Percentiles rank a stretch among this genome's conserved stretches.
Conservation (phyloP, 345 rosid genomes). For the Bretschneidera sinensis region DNA sequence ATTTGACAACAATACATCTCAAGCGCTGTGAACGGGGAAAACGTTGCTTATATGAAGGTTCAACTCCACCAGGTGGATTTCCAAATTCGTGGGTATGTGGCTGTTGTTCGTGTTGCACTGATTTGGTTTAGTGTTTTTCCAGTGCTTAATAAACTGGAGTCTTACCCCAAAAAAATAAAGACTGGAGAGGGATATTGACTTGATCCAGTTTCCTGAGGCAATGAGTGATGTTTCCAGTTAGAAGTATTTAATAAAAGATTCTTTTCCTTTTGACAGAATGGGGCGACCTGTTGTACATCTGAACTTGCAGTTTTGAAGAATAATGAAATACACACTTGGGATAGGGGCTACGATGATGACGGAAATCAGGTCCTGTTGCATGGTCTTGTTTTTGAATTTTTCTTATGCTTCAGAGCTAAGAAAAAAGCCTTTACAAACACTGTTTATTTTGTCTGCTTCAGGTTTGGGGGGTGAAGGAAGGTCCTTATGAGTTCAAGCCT, state of each 20-base stretch:
- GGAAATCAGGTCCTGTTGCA: conserved; percentile 87
- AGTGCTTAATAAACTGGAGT: not conserved
- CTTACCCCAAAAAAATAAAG: too few relatives aligned
- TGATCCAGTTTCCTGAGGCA: too few relatives aligned
- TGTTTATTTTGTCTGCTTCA: conserved; percentile 20
- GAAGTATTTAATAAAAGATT: not conserved
- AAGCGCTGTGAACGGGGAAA: conserved; percentile 78
- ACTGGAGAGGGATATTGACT: too few relatives aligned
- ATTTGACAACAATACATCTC: conserved; percentile 69
- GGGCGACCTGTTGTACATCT: conserved; percentile 74
- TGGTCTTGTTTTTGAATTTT: not conserved
- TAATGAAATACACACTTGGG: conserved; percentile 86
- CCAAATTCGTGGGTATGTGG: conserved; percentile 79
- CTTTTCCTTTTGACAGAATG: conserved; percentile 37
- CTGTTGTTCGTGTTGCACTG: not conserved
- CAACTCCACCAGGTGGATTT: conserved; percentile 74
- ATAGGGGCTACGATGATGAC: conserved; percentile 74
- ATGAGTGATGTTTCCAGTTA: not conserved
- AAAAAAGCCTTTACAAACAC: not conserved
- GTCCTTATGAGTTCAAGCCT: conserved; percentile 82
- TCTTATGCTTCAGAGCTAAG: not conserved
- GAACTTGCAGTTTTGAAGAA: conserved; percentile 78
- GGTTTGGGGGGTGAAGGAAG: conserved; percentile 85
- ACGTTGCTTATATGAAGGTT: conserved; percentile 78
- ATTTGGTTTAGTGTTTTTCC: not conserved